Conservation (phyloP, 306 rosid species). For the Malus asiatica region DNA sequence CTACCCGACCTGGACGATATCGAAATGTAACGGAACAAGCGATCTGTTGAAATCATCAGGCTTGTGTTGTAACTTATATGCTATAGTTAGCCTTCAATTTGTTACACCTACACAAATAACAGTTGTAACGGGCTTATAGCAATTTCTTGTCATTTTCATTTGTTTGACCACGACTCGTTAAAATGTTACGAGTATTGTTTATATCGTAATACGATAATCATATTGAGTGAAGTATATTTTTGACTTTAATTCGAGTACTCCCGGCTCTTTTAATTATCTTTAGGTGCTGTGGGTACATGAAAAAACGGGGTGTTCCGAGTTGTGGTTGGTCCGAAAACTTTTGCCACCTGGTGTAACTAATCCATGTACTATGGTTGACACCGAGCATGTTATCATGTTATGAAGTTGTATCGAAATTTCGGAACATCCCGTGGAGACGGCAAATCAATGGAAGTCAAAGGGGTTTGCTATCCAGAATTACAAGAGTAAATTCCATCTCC, state of each 20-base stretch:
- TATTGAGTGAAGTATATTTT: not conserved
- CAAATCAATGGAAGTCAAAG: no score
- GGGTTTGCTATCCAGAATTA: no score
- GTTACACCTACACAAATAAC: not conserved
- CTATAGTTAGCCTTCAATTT: not conserved
- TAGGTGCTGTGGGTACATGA: no score
- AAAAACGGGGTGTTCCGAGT: no score
- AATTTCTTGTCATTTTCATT: not conserved
- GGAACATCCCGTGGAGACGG: no score
- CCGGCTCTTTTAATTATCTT: not conserved
- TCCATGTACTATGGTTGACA: no score
- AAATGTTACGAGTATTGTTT: not conserved
- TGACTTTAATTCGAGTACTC: not conserved
- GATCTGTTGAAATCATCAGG: not conserved
- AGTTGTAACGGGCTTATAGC: not conserved
- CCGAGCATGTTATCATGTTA: no score
- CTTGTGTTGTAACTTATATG: not conserved
- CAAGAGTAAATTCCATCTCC: not conserved
- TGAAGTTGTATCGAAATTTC: no score
- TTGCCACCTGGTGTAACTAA: no score
- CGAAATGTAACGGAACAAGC: constrained; percentile 50
- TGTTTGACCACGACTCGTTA: not conserved
- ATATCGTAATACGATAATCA: not conserved
- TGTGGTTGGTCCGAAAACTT: no score
- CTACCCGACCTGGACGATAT: constrained; percentile 93